Evolutionary conservation across 2,329 filamentous ascomycete species (phyloP), one percentile per base, ranked within the genome.

Genomic region (Paraphoma sp.): DNA sequence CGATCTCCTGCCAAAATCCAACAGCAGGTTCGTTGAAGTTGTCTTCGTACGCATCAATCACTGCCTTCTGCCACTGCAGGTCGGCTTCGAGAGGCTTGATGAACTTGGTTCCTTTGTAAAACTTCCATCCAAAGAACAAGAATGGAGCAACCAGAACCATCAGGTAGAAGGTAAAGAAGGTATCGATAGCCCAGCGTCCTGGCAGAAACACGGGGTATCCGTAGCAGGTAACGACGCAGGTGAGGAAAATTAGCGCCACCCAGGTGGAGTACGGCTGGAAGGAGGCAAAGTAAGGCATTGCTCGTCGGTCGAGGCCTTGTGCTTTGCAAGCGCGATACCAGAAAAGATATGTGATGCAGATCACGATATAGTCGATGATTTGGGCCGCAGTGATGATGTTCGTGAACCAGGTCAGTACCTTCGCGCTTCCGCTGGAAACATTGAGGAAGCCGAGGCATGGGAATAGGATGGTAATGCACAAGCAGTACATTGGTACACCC

Each of bases 391-490:
- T 92, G n/a, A 90, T 82, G 70, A 91, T 75, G 52, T 85, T 88
- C 23, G 90, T 85, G 62, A 92, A 87, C 89, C 89, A 92, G 51
- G 82, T 81, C 56, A 93, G 79, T 0, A 92, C 90, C n/a, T 87
- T 84, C 2, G 88, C 83, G 0, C 86, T 82, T 49, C 82, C 81
- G 54, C 84, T 82, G 14, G 85, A 88, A n/a, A 93, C 83, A 73
- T 92, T 88, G 42, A 93, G 79, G 75, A 92, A 94, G 3, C 87
- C 84, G 6, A 94, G 79, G 3, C 91, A 79, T 1, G 88, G 83
- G 64, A 94, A 86, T 2, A 84, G 72, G 12, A 90, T 81, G 0
- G 90, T 89, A 31, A 87, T 73, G 1, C 75, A 65, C n/a, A 93
- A 88, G 66, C 87, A 90, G 73, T 89, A 91, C 54, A 91, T 81